A percentile compares a stretch with the other conserved stretches of the same genome.
Evolutionary conservation across 106 monocot genomes (phyloP).

Genomic region (Acanthochlamys bracteata): DNA sequence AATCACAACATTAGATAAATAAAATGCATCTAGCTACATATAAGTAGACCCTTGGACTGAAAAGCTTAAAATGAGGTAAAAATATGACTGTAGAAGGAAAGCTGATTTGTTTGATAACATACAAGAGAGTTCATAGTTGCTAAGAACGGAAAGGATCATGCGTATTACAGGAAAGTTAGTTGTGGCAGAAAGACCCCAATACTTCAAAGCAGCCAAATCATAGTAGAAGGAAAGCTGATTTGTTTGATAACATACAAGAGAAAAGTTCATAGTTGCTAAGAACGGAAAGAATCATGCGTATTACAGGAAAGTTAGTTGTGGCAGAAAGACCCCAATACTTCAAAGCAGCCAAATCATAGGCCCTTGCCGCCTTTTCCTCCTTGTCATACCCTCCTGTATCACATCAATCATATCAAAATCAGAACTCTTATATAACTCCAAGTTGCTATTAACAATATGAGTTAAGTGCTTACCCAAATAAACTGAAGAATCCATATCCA

Average conservation of each 20-base stretch:
- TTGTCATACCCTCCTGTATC: conserved; percentile 14
- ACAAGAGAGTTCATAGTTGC: no score
- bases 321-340: conserved; percentile 5
- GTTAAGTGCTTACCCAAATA: conserved; percentile 22
- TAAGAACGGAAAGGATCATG: no score
- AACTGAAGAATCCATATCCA: conserved; percentile 15
- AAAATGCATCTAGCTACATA: no score
- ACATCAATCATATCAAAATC: background rate
- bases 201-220: background rate
- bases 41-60: no score
- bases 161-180: conserved; percentile 7
- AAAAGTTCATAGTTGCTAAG: no score
- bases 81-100: no score
- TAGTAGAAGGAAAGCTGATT: background rate
- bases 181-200: conserved; percentile 5
- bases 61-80: no score
- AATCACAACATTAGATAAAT: no score
- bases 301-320: conserved; percentile 9
- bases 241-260: no score
- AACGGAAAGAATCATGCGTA: no score
- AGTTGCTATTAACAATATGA: conserved; percentile 5
- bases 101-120: no score
- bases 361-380: conserved; percentile 7
- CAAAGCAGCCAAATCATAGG: conserved; percentile 1
- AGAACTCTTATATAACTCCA: background rate